Evolutionary conservation across 2,329 filamentous ascomycete genomes (phyloP).

Genomic region (Fusarium sp.): DNA sequence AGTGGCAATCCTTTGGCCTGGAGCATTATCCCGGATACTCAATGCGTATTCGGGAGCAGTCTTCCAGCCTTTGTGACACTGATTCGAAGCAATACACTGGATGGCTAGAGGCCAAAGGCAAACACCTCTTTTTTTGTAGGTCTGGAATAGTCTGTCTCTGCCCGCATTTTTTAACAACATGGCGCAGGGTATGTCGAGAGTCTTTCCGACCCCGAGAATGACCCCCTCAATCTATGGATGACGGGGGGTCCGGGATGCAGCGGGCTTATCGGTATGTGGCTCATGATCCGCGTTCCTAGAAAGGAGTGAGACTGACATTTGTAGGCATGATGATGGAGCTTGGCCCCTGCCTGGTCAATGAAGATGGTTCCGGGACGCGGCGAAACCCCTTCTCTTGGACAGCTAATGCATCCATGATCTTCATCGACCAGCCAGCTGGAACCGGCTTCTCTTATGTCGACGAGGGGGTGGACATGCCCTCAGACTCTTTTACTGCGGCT

Average conservation of each 20-base stretch:
- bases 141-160: too few relatives aligned
- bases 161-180: background rate
- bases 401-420: slow-evolving; percentile 37
- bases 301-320: background rate
- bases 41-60: slow-evolving; percentile 35
- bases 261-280: background rate
- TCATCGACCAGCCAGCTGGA: slow-evolving; percentile 37
- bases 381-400: slow-evolving; percentile 38
- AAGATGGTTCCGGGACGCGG: slow-evolving; percentile 19
- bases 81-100: slow-evolving; percentile 38
- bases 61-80: slow-evolving; percentile 28
- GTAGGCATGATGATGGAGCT: slow-evolving; percentile 37
- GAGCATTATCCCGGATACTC: slow-evolving; percentile 20
- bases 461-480: slow-evolving; percentile 17
- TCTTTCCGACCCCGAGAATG: slow-evolving; percentile 16
- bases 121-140: slow-evolving; percentile 36
- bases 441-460: slow-evolving; percentile 41
- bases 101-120: slow-evolving; percentile 28
- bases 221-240: slow-evolving; percentile 37
- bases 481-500: slow-evolving; percentile 33
- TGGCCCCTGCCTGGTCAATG: slow-evolving; percentile 30
- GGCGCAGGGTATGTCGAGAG: slow-evolving; percentile 35
- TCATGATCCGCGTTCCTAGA: background rate
- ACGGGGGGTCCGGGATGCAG: slow-evolving; percentile 37
- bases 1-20: background rate